Evolutionary conservation across 768 basidiomycete species (phyloP).

Genomic region (Boletus coccyginus): DNA sequence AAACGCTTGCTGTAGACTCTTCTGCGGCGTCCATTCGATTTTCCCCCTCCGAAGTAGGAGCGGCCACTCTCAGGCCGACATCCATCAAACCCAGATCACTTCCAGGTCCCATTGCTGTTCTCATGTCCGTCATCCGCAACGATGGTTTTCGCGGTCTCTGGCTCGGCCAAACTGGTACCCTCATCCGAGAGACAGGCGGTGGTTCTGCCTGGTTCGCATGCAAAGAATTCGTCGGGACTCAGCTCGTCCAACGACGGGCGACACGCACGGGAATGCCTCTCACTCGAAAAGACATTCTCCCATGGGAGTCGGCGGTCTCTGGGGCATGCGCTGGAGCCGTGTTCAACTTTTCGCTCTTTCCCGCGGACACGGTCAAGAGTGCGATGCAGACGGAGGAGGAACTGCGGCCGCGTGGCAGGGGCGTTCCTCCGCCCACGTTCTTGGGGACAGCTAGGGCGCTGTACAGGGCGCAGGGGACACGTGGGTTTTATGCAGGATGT

Average conservation of each 20-base stretch:
- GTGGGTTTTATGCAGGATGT: conserved; percentile 89
- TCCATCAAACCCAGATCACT: conserved; percentile 31
- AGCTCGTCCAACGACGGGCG: conserved; percentile 53
- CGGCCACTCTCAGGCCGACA: conserved; percentile 11
- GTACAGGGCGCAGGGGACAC: conserved; percentile 71
- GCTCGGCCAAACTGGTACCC: conserved; percentile 92
- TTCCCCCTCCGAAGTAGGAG: conserved; percentile 11
- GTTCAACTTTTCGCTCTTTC: conserved; percentile 89
- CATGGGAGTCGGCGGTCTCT: conserved; percentile 81
- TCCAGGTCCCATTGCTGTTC: conserved; percentile 73
- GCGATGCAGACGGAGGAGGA: conserved; percentile 94
- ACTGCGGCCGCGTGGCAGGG: conserved; percentile 52
- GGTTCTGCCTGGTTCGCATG: conserved; percentile 87
- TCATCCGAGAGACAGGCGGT: conserved; percentile 92
- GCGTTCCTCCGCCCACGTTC: conserved; percentile 41
- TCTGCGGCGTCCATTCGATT: conserved; percentile 15
- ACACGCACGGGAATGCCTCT: conserved; percentile 21
- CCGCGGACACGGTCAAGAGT: conserved; percentile 93
- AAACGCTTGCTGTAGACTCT: conserved; percentile 56
- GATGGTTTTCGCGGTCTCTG: conserved; percentile 86
- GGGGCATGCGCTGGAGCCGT: conserved; percentile 85
- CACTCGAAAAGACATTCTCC: conserved; percentile 48
- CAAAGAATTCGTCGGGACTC: conserved; percentile 72
- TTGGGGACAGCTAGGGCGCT: conserved; percentile 62
- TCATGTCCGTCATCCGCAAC: conserved; percentile 57